These are phyloP conservation scores for Cordyceps pruinosa DNA, from an alignment of 2,329 filamentous ascomycete species.

Conservation along the genomic window DNA sequence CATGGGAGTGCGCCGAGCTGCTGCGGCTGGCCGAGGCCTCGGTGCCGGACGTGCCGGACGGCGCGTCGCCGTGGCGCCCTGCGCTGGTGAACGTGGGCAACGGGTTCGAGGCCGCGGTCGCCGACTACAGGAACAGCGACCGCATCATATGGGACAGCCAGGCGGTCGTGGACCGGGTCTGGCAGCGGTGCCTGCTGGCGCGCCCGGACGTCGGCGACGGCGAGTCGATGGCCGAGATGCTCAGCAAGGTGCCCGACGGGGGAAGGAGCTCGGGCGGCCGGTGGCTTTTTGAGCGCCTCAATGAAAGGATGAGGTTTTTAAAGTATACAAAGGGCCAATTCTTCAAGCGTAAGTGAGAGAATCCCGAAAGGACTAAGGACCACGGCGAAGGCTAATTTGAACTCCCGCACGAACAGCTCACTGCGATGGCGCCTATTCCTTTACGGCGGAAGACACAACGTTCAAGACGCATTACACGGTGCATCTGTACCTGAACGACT, in stretches of 20 bases:
- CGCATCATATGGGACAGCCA: constrained; percentile 68
- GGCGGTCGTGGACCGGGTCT: constrained; percentile 55
- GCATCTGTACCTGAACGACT: constrained; percentile 41
- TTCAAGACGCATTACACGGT: constrained; percentile 45
- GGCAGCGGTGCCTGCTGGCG: constrained; percentile 46
- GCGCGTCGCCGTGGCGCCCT: constrained; percentile 48
- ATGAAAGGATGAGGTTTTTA: constrained; percentile 69
- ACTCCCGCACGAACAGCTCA: too few relatives aligned
- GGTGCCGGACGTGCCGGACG: constrained; percentile 23
- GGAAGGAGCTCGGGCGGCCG: constrained; percentile 17
- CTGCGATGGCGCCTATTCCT: constrained; percentile 58
- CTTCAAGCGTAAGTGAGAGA: constrained; percentile 41
- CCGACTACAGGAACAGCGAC: constrained; percentile 60
- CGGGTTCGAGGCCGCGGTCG: constrained; percentile 50
- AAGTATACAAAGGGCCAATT: constrained; percentile 66
- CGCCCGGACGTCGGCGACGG: constrained; percentile 18
- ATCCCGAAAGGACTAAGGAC: too few relatives aligned
- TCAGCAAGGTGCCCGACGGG: constrained; percentile 29
- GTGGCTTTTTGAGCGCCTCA: constrained; percentile 48
- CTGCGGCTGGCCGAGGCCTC: constrained; percentile 45
- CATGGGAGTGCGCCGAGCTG: constrained; percentile 52
- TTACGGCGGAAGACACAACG: constrained; percentile 38
- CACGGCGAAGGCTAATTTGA: too few relatives aligned
- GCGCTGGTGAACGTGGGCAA: constrained; percentile 62
- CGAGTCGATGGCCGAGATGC: constrained; percentile 27